A percentile compares a stretch with the other conserved stretches of the same genome.
phyloP scores from a whole-genome alignment of 768 basidiomycete genomes.

The Xerocomellus intermedius region DNA sequence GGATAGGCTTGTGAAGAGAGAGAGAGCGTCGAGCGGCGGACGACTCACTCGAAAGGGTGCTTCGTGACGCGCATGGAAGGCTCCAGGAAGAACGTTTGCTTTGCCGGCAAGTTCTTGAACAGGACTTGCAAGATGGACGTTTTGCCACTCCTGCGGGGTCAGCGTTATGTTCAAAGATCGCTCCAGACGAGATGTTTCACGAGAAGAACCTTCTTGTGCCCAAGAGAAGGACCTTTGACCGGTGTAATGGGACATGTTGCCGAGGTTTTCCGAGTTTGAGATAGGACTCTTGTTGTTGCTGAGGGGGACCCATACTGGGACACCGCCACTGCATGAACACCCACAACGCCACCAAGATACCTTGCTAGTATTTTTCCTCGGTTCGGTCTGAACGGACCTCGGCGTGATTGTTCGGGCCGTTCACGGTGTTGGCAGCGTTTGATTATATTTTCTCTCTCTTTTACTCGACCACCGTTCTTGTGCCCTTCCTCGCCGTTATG shows the following conservation, averaged over 20 bases:
- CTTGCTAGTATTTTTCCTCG: no score
- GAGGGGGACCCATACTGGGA: conserved; percentile 6
- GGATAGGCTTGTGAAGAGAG: neutral
- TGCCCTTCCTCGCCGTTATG: conserved; percentile 40
- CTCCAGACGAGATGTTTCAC: neutral
- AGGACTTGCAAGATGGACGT: conserved; percentile 88
- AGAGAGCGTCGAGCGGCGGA: neutral
- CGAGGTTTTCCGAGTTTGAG: conserved; percentile 9
- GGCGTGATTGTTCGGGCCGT: neutral
- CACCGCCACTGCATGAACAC: conserved; percentile 6
- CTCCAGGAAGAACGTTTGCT: conserved; percentile 88
- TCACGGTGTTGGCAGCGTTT: neutral
- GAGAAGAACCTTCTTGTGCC: conserved; percentile 60
- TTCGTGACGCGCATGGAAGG: conserved; percentile 77
- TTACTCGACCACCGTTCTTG: neutral
- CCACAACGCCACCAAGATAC: no score
- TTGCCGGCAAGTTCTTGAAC: conserved; percentile 80
- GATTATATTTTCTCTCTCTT: neutral
- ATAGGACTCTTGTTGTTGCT: conserved; percentile 12
- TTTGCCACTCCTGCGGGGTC: conserved; percentile 73
- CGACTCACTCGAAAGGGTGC: conserved; percentile 75
- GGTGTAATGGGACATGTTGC: conserved; percentile 19
- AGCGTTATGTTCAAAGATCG: neutral
- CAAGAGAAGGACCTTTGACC: conserved; percentile 71
- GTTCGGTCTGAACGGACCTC: neutral